These are phyloP conservation scores for Thuja plicata DNA, from an alignment of 83 land plant genomes.

Conservation along the genomic window DNA sequence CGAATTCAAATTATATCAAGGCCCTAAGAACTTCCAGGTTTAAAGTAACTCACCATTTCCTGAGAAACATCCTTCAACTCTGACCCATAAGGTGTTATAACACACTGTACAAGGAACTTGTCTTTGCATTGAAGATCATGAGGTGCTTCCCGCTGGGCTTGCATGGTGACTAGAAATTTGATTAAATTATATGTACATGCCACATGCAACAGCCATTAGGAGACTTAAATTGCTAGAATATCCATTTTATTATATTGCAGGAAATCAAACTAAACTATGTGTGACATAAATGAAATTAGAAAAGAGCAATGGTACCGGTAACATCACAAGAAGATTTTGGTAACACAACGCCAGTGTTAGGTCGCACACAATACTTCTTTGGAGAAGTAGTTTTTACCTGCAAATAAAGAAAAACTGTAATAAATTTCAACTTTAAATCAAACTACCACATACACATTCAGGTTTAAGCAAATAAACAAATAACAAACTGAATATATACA, in stretches of 20 bases:
- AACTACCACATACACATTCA: neutral
- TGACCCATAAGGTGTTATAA: conserved; percentile 35
- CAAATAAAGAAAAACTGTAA: neutral
- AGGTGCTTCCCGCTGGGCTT: conserved; percentile 64
- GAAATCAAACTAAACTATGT: neutral
- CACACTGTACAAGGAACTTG: conserved; percentile 72
- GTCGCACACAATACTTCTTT: conserved; percentile 69
- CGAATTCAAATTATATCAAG: neutral
- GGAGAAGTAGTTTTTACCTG: conserved; percentile 70
- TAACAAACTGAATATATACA: neutral
- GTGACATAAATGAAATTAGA: neutral
- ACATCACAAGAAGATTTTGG: conserved; percentile 58
- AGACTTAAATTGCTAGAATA: neutral
- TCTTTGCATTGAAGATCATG: conserved; percentile 74
- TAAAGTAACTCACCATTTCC: conserved; percentile 47
- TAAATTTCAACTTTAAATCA: neutral
- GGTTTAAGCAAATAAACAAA: neutral
- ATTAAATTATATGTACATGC: neutral
- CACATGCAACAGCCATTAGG: conserved; percentile 4
- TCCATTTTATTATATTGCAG: neutral
- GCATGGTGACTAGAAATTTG: conserved; percentile 60
- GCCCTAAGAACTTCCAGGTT: neutral
- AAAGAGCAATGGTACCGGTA: conserved; percentile 25
- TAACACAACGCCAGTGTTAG: conserved; percentile 60
- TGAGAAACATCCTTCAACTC: conserved; percentile 41